Evolutionary conservation across 768 basidiomycete genomes (phyloP).

Genomic region (Trametes coccinea): DNA sequence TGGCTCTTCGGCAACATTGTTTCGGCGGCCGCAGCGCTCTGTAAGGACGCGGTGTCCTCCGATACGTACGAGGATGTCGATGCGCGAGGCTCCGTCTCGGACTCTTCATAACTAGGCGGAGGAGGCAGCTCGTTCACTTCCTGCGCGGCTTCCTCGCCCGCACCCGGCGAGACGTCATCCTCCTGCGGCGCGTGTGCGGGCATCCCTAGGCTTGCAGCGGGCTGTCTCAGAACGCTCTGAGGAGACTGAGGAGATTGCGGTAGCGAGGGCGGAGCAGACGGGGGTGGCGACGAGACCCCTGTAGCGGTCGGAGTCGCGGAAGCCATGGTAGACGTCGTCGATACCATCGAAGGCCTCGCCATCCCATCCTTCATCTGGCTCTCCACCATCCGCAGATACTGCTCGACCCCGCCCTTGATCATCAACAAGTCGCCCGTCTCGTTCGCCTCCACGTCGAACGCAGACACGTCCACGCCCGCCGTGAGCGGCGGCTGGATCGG

Average conservation of each 20-base stretch:
- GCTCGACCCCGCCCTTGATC: conserved; percentile 63
- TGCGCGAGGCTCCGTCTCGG: conserved; percentile 6
- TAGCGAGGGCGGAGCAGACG: conserved; percentile 3
- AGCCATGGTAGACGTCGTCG: conserved; percentile 8
- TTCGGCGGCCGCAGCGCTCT: conserved; percentile 4
- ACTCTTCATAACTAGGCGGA: conserved; percentile 16
- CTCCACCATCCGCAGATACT: conserved; percentile 61
- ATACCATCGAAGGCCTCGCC: conserved; percentile 9
- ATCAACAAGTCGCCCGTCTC: conserved; percentile 61
- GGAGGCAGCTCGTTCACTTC: conserved; percentile 3
- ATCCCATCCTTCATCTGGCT: conserved; percentile 26
- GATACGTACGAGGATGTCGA: conserved; percentile 18
- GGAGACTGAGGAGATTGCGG: conserved; percentile 22
- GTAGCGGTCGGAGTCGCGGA: background rate
- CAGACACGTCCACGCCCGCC: conserved; percentile 55
- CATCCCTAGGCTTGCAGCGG: conserved; percentile 1
- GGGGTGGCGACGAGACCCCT: conserved; percentile 5
- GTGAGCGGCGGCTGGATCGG: conserved; percentile 37
- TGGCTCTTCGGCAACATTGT: conserved; percentile 8
- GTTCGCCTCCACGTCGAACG: conserved; percentile 68
- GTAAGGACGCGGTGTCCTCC: conserved; percentile 4
- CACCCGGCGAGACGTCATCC: conserved; percentile 9
- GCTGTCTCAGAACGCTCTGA: conserved; percentile 14
- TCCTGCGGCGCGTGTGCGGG: conserved; percentile 14
- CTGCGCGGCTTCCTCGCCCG: background rate